These are phyloP conservation scores for Colletotrichum phormii DNA, from an alignment of 2,329 filamentous ascomycete genomes.

Conservation along the genomic window DNA sequence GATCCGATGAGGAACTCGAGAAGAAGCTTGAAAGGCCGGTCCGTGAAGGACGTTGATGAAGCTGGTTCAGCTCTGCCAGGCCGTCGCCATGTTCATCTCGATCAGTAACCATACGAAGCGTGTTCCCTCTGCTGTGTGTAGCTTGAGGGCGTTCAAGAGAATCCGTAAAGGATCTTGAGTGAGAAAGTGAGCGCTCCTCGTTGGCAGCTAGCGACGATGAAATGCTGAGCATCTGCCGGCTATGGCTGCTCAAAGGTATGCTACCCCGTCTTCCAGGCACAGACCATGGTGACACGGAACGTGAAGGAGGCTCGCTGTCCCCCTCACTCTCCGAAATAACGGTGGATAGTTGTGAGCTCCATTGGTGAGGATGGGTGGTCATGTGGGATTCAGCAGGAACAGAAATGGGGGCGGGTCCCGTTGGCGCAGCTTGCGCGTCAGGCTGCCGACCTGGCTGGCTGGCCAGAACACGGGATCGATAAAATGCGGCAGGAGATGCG, in stretches of 20 bases:
- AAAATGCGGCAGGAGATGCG: slow-evolving; percentile 53
- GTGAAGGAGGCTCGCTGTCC: slow-evolving; percentile 61
- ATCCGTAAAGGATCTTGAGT: slow-evolving; percentile 54
- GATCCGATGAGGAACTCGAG: slow-evolving; percentile 61
- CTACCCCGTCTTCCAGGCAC: slow-evolving; percentile 60
- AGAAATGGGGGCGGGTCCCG: background rate
- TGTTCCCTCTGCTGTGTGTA: slow-evolving; percentile 54
- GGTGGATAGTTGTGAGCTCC: slow-evolving; percentile 73
- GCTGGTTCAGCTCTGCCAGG: slow-evolving; percentile 67
- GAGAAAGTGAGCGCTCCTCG: slow-evolving; percentile 53
- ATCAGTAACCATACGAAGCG: slow-evolving; percentile 62
- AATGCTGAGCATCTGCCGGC: slow-evolving; percentile 68
- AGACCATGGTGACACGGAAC: slow-evolving; percentile 58
- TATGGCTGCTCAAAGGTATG: slow-evolving; percentile 62
- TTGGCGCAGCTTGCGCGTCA: slow-evolving; percentile 44
- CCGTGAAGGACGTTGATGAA: slow-evolving; percentile 65
- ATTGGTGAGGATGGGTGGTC: slow-evolving; percentile 66
- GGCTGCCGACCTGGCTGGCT: slow-evolving; percentile 44
- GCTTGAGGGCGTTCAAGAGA: slow-evolving; percentile 63
- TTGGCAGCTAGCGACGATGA: slow-evolving; percentile 63
- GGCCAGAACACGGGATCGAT: slow-evolving; percentile 47
- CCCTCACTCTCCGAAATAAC: slow-evolving; percentile 72
- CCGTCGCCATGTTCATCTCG: slow-evolving; percentile 75
- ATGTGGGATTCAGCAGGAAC: slow-evolving; percentile 46
- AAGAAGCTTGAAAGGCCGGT: slow-evolving; percentile 64